A percentile compares a stretch with the other conserved stretches of the same genome.
Conservation (phyloP, 139 green algal genomes). For the Deuterostichococcus epilithicus region DNA sequence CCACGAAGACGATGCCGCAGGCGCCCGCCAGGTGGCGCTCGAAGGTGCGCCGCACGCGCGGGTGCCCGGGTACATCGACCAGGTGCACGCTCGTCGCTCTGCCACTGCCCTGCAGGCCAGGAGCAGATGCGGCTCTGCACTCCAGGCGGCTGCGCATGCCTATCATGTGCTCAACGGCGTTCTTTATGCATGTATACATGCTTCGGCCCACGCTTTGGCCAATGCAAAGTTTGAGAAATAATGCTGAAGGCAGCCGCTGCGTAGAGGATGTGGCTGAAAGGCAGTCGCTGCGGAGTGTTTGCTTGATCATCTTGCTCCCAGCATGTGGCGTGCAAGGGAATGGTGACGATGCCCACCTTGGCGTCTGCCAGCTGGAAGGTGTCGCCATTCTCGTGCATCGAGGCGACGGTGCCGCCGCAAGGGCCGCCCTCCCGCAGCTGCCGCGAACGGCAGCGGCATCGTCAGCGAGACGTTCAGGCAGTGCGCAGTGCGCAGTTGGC, state of each 20-base stretch:
- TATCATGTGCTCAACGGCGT: background rate
- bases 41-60: slow-evolving; percentile 55
- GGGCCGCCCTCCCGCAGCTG: slow-evolving; percentile 49
- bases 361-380: slow-evolving; percentile 10
- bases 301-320: too few relatives aligned
- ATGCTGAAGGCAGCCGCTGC: too few relatives aligned
- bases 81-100: slow-evolving; percentile 37
- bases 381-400: slow-evolving; percentile 61
- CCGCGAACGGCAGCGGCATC: background rate
- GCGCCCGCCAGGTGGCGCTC: slow-evolving; percentile 49
- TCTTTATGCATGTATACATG: background rate
- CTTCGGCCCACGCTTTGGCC: background rate
- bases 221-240: background rate
- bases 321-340: background rate
- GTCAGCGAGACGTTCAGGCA: background rate
- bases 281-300: too few relatives aligned
- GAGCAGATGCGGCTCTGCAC: background rate
- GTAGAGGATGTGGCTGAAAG: too few relatives aligned
- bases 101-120: background rate
- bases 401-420: slow-evolving; percentile 64
- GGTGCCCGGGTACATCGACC: slow-evolving; percentile 85
- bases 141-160: background rate
- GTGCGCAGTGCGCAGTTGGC: too few relatives aligned
- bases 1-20: slow-evolving; percentile 72
- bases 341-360: slow-evolving; percentile 8